A percentile compares a stretch with the other conserved stretches of the same genome.
Conservation (phyloP, 208 protist species). For the Blastocrithidia nonstop region DNA sequence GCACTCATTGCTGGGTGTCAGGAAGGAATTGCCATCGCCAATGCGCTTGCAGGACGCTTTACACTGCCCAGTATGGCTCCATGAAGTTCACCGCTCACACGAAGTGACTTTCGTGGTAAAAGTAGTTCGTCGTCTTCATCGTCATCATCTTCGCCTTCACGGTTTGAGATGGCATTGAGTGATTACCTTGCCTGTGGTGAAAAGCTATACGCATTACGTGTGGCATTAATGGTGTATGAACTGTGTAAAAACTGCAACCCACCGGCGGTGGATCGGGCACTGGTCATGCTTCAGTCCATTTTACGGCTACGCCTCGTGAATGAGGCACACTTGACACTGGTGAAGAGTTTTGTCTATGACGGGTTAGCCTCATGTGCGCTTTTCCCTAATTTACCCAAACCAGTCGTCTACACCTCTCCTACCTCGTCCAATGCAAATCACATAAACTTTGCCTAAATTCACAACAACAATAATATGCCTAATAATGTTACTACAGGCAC, state of each 20-base stretch:
- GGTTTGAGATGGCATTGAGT: constrained; percentile 44
- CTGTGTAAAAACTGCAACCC: constrained; percentile 38
- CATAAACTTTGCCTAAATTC: too few relatives aligned
- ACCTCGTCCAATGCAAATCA: too few relatives aligned
- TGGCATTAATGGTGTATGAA: constrained; percentile 48
- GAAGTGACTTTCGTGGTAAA: too few relatives aligned
- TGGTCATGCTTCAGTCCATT: constrained; percentile 21
- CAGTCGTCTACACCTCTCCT: too few relatives aligned
- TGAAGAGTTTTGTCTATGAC: constrained; percentile 35
- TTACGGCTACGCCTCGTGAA: constrained; percentile 35
- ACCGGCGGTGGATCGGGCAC: constrained; percentile 27
- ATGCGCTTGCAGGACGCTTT: constrained; percentile 27
- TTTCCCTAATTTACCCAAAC: constrained; percentile 64
- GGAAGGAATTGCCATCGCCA: constrained; percentile 50
- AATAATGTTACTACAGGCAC: constrained; percentile 23
- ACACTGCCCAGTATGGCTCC: constrained; percentile 27
- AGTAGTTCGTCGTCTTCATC: constrained; percentile 52
- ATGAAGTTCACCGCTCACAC: constrained; percentile 22
- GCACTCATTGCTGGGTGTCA: constrained; percentile 54
- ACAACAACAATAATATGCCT: too few relatives aligned
- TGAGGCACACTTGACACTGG: constrained; percentile 14
- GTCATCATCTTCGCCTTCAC: too few relatives aligned
- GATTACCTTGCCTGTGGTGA: constrained; percentile 35
- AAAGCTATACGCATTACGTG: constrained; percentile 28
- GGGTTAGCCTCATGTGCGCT: constrained; percentile 30